Base-by-base conservation (phyloP, 257 asterid species). In the Primulina eburnea region DNA sequence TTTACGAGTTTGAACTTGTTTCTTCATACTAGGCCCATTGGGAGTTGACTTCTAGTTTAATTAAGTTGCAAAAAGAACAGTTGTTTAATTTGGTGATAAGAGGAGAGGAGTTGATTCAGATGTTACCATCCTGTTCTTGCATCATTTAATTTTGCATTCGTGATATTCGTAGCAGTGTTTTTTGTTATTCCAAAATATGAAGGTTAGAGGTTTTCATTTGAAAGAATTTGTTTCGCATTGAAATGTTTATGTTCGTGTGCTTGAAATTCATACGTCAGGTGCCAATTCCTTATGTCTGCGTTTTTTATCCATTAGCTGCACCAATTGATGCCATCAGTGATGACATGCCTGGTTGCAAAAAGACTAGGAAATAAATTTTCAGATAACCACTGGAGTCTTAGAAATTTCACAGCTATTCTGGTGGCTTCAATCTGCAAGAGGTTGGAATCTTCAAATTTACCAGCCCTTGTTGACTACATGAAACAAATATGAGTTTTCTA, bases 311-410 rank as follows among this genome's bases (percentile, higher is more conserved):
- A 71, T 65, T 87, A 94, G 99, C 84, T 91, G 78, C 97, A 94
- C 83, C 96, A 94, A 77, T 81, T 91, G 73, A 91, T 94, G 97
- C 99, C 99, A 68, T 85, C 97, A 56, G 97, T 94, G 76, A 81
- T 91, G 97, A 91, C 99, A 11, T 94, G 99, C 83, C 84, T 94
- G 73, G 97, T 94, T 65, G 97, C 96, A 11, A 94, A 83, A 80
- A 84, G 89, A 76, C 73, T 94, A 78, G 97, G 99, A 58, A 89
- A 85, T 80, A 89, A 83, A 67, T 62, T 86, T 71, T 85, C 93
- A 2, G 96, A 94, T 85, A 83, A 88, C 77, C 99, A 94, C 65
- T 94, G 97, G 99, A 91, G 84, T 66, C 96, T 94, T 62, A 83
- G 99, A 75, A 85, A 88, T 75, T 89, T 91, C 82, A 84, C 97